phyloP scores from a whole-genome alignment of 2,329 filamentous ascomycete genomes.

The Apiospora arundinis region DNA sequence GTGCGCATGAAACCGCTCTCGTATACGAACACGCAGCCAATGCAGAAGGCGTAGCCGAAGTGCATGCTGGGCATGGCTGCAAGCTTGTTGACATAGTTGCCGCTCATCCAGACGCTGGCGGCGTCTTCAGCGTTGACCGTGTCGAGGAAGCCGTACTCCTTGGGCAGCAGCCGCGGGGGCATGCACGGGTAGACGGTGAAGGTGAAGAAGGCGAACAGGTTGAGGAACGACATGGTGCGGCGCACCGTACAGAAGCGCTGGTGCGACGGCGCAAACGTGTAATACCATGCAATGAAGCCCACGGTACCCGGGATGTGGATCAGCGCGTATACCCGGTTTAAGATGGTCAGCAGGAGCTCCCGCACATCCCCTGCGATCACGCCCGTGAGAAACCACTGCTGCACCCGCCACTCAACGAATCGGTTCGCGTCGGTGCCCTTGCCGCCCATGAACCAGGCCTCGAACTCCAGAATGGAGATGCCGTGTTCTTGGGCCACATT shows the following conservation, averaged over 20 bases:
- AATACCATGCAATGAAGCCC: slow-evolving; percentile 55
- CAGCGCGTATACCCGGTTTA: slow-evolving; percentile 56
- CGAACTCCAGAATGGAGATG: slow-evolving; percentile 49
- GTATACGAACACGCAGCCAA: slow-evolving; percentile 59
- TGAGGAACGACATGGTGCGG: slow-evolving; percentile 55
- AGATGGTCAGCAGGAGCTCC: slow-evolving; percentile 46
- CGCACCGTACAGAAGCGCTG: slow-evolving; percentile 45
- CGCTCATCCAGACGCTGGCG: slow-evolving; percentile 60
- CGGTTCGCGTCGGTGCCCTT: slow-evolving; percentile 34
- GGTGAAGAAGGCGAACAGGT: slow-evolving; percentile 54
- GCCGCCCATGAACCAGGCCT: slow-evolving; percentile 37
- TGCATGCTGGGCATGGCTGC: slow-evolving; percentile 65
- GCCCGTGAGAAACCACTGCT: slow-evolving; percentile 39
- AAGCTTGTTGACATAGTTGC: slow-evolving; percentile 63
- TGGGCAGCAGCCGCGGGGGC: slow-evolving; percentile 54
- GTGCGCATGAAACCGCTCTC: slow-evolving; percentile 56
- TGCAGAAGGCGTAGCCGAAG: slow-evolving; percentile 62
- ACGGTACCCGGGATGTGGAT: slow-evolving; percentile 59
- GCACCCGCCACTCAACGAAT: slow-evolving; percentile 48
- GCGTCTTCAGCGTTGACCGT: slow-evolving; percentile 45
- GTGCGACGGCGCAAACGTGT: slow-evolving; percentile 46
- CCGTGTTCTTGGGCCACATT: slow-evolving; percentile 53
- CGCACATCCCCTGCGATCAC: slow-evolving; percentile 45
- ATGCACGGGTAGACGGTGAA: slow-evolving; percentile 54
- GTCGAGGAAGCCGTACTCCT: slow-evolving; percentile 54